A percentile compares a stretch with the other conserved stretches of the same genome.
Conservation (phyloP, 78 protist species). For the Cavenderia fasciculata region DNA sequence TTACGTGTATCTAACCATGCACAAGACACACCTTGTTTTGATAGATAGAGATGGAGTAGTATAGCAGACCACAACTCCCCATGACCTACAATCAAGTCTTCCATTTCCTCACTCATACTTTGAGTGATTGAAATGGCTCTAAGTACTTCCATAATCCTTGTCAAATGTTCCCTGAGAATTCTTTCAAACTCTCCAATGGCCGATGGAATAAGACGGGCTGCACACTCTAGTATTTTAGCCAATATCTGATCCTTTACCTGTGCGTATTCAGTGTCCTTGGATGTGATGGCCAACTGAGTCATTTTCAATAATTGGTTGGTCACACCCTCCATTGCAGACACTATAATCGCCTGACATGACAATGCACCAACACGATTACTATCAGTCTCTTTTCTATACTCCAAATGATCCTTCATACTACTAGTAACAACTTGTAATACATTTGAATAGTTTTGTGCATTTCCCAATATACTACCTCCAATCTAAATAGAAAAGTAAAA, state of each 20-base stretch:
- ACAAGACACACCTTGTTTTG: neutral
- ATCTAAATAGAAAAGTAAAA: neutral
- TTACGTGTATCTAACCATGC: slow-evolving; percentile 27
- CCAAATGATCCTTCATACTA: neutral
- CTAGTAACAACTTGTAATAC: neutral
- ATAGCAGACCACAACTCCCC: slow-evolving; percentile 79
- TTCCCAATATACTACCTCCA: slow-evolving; percentile 19
- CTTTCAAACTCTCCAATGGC: neutral
- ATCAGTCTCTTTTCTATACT: neutral
- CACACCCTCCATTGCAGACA: slow-evolving; percentile 54
- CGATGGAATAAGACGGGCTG: neutral
- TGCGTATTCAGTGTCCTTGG: neutral
- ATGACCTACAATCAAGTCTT: slow-evolving; percentile 71
- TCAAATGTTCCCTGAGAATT: neutral
- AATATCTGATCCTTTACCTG: neutral
- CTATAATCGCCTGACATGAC: slow-evolving; percentile 4
- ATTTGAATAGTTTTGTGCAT: slow-evolving; percentile 8
- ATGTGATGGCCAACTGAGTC: neutral
- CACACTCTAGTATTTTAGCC: neutral
- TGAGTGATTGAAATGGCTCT: slow-evolving; percentile 47
- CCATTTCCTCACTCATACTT: slow-evolving; percentile 21
- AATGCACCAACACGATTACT: neutral
- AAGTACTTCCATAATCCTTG: slow-evolving; percentile 17
- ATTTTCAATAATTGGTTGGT: slow-evolving; percentile 20
- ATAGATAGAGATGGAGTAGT: neutral